A percentile compares a stretch with the other conserved stretches of the same genome.
Evolutionary conservation across 495 filamentous ascomycete species (phyloP).

Genomic region (Aspergillus egyptiacus): DNA sequence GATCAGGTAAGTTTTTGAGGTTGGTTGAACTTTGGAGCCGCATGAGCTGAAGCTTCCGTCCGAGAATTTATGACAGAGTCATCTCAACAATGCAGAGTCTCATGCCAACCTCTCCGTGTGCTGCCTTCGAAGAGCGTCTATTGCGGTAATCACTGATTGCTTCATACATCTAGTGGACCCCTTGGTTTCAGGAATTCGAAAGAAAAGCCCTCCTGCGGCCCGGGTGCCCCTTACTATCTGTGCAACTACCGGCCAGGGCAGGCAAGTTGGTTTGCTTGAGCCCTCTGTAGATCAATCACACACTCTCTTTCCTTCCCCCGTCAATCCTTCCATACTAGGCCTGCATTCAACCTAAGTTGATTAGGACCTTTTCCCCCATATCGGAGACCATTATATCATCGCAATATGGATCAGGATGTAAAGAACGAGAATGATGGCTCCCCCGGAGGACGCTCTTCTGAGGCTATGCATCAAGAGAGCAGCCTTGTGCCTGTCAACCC

Average conservation of each 20-base stretch:
- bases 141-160: not conserved
- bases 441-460: not conserved
- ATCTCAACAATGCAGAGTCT: not conserved
- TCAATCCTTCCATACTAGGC: not conserved
- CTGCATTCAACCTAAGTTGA: not conserved
- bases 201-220: too few relatives aligned
- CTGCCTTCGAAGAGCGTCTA: not conserved
- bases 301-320: not conserved
- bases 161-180: not conserved
- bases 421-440: slow-evolving; percentile 5
- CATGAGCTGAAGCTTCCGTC: not conserved
- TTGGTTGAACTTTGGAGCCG: too few relatives aligned
- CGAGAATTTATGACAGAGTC: not conserved
- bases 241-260: not conserved
- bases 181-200: not conserved
- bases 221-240: too few relatives aligned
- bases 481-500: not conserved
- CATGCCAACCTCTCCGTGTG: not conserved
- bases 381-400: not conserved
- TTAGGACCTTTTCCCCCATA: not conserved
- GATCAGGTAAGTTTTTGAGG: too few relatives aligned
- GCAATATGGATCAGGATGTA: slow-evolving; percentile 2
- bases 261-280: not conserved
- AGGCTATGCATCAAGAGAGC: not conserved
- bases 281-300: not conserved